Evolutionary conservation across 2,329 filamentous ascomycete species (phyloP), one percentile per base, ranked within the genome.

Genomic region (Fusarium sterilihyphosum): DNA sequence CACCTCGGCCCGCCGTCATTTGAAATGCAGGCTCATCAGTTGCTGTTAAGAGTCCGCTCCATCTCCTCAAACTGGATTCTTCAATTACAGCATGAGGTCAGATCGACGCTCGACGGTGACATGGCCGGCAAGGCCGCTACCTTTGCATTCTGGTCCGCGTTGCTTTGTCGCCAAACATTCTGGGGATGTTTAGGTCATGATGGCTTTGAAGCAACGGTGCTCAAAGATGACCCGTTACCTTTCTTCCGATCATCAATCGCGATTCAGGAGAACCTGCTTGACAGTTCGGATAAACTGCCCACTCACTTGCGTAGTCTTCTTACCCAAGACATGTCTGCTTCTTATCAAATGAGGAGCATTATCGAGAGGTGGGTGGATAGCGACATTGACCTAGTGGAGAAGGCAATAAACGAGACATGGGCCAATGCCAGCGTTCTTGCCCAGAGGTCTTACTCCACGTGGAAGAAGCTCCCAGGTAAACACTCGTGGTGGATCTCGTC

Each of bases 121-220:
- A 79, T 78, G 0, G 80, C 85, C 0, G 79, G 82, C 24, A 83
- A 73, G 29, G 46, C 64, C 26, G 65, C 78, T 1, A 58, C 26
- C 0, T 90, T 88, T 69, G 84, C 84, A 0, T 83, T 92, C 1
- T 86, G 86, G 80, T 86, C 90, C 0, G 86, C 90, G 0, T 69
- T 93, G 1, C 81, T 92, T 1, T 92, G 90, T 58, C 83, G 84
- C 13, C 79, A 80, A 22, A 85, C 83, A 1, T 85, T 83, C 40
- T 64, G 59, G 59, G 59, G 35, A 1, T 47, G 49, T 24, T 37
- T 16, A 5, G 49, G 49, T 2, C 66, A 72, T 52, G 37, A 24
- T 3, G 11, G 35, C 1, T 5, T 29, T 13, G 12, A n/a, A 9
- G 8, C 1, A 8, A 22, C 17, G 1, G 0, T n/a, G 20, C 18